A percentile compares a stretch with the other conserved stretches of the same genome.
These are phyloP conservation scores for Nothophoma quercina DNA, from an alignment of 2,329 filamentous ascomycete species.

Conservation along the genomic window DNA sequence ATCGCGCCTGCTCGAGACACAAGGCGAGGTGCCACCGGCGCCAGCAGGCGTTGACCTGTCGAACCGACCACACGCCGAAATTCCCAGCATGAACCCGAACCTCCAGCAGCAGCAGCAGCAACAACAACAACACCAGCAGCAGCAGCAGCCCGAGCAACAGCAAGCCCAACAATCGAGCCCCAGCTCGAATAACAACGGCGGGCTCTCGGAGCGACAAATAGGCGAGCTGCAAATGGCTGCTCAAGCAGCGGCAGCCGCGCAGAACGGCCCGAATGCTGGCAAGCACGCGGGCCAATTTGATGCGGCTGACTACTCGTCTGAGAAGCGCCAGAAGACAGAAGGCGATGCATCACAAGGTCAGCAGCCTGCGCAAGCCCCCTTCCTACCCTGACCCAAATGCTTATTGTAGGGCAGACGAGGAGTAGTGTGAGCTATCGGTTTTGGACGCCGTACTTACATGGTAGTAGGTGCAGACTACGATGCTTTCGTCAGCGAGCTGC, in stretches of 20 bases:
- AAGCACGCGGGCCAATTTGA: constrained; percentile 48
- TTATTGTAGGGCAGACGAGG: constrained; percentile 43
- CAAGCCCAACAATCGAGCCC: constrained; percentile 31
- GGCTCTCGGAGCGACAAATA: constrained; percentile 48
- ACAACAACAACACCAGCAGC: constrained; percentile 4
- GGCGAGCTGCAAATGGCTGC: constrained; percentile 50
- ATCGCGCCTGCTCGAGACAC: constrained; percentile 80
- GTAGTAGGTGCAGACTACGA: constrained; percentile 32
- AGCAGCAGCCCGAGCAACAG: constrained; percentile 29
- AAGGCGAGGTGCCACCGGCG: constrained; percentile 83
- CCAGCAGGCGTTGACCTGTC: constrained; percentile 78
- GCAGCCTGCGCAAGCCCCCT: constrained; percentile 29
- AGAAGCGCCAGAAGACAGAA: constrained; percentile 47
- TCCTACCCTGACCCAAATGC: constrained; percentile 37
- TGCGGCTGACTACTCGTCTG: constrained; percentile 37
- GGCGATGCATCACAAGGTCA: constrained; percentile 45
- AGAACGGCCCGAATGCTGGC: constrained; percentile 41
- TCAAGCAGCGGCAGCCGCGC: constrained; percentile 45
- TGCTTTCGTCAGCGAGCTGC: constrained; percentile 29
- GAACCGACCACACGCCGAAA: constrained; percentile 57
- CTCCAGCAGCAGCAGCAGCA: constrained; percentile 30
- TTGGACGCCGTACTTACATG: constrained; percentile 33
- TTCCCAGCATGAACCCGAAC: constrained; percentile 30
- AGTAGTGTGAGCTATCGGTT: too few species aligned
- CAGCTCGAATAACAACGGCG: constrained; percentile 40